These are phyloP conservation scores for Iris pallida DNA, from an alignment of 116 monocot genomes.

Conservation along the genomic window DNA sequence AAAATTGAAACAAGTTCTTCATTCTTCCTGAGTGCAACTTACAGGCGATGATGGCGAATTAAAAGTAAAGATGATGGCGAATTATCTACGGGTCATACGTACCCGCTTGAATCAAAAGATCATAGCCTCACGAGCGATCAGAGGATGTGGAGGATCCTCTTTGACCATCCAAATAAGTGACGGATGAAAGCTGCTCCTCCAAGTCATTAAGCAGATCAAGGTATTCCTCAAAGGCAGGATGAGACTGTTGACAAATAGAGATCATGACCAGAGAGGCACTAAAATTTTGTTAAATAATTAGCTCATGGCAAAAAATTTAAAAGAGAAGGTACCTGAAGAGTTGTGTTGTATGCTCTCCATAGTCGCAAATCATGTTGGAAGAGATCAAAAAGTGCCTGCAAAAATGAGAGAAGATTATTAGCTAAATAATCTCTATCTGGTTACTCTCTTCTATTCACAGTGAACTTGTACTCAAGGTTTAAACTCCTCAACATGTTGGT, in stretches of 20 bases:
- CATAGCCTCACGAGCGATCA: background rate
- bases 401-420: no score
- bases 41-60: no score
- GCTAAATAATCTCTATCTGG: no score
- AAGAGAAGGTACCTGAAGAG: conserved; percentile 54
- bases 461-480: background rate
- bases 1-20: no score
- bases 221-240: conserved; percentile 79
- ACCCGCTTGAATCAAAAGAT: background rate
- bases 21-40: no score
- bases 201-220: conserved; percentile 69
- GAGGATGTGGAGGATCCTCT: conserved; percentile 12
- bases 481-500: no score
- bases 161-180: conserved; percentile 19
- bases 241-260: conserved; percentile 52
- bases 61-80: no score
- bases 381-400: conserved; percentile 89
- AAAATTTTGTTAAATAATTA: background rate
- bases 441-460: background rate
- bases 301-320: background rate
- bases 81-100: background rate
- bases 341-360: conserved; percentile 88
- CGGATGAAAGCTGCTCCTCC: conserved; percentile 73
- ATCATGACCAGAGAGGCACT: background rate
- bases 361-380: conserved; percentile 85